Evolutionary conservation across 768 basidiomycete genomes (phyloP).

Genomic region (Mycena polygramma): DNA sequence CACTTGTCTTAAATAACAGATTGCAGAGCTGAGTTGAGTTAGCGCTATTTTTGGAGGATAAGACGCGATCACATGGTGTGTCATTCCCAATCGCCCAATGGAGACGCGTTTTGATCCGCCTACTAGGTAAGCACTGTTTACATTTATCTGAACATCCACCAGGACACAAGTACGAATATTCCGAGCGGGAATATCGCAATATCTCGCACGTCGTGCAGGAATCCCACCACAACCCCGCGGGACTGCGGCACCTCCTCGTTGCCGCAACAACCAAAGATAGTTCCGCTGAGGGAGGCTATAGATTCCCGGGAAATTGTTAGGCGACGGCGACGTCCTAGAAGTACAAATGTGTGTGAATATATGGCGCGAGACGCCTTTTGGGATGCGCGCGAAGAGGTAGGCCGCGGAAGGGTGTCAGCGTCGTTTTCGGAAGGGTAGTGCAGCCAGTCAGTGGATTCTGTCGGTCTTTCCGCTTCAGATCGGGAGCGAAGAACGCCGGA

Average conservation of each 20-base stretch:
- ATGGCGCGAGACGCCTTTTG: conserved; percentile 21
- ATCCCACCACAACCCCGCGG: conserved; percentile 44
- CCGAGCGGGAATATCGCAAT: conserved; percentile 59
- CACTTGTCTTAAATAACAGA: background rate
- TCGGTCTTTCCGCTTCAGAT: conserved; percentile 12
- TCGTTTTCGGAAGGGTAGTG: conserved; percentile 29
- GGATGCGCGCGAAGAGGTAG: background rate
- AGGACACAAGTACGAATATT: conserved; percentile 55
- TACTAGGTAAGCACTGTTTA: background rate
- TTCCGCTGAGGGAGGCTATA: background rate
- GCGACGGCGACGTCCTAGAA: conserved; percentile 39
- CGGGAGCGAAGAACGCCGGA: conserved; percentile 23
- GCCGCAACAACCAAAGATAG: conserved; percentile 23
- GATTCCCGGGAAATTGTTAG: conserved; percentile 31
- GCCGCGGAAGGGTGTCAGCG: conserved; percentile 24
- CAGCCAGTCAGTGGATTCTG: conserved; percentile 25
- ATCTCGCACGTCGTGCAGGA: conserved; percentile 56
- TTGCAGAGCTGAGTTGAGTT: background rate
- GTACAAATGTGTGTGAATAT: conserved; percentile 33
- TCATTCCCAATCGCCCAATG: background rate
- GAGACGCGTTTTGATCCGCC: too few relatives aligned
- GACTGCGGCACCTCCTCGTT: conserved; percentile 18
- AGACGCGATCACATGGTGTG: conserved; percentile 10
- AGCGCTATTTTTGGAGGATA: background rate
- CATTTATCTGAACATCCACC: conserved; percentile 45